Percentiles rank a stretch among this genome's conserved stretches.
Conservation (phyloP, 306 rosid species). For the Casuarina cunninghamiana region DNA sequence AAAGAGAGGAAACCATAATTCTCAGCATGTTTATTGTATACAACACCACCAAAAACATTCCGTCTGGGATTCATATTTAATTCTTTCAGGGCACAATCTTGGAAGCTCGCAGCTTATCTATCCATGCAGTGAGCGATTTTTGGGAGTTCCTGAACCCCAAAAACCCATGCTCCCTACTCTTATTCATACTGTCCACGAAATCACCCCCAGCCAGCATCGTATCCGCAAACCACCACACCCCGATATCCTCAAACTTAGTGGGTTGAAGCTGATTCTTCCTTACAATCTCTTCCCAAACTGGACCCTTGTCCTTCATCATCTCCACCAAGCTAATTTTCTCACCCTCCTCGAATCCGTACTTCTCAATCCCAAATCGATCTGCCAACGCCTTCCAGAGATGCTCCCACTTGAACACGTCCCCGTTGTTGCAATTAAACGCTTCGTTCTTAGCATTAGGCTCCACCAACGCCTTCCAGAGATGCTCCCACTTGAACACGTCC, state of each 20-base stretch:
- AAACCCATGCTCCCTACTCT: conserved; percentile 69
- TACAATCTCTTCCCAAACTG: conserved; percentile 65
- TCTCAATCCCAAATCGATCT: conserved; percentile 64
- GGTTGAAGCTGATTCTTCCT: conserved; percentile 42
- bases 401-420: conserved; percentile 71
- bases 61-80: not conserved
- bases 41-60: not conserved
- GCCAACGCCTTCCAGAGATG: conserved; percentile 67
- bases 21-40: not conserved
- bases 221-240: conserved; percentile 60
- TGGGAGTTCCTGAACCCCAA: conserved; percentile 62
- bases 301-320: conserved; percentile 49
- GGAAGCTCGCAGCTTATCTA: conserved; percentile 46
- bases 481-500: conserved; percentile 66
- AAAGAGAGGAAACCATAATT: too few relatives aligned
- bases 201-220: not conserved
- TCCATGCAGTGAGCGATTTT: conserved; percentile 53
- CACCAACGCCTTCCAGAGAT: conserved; percentile 62
- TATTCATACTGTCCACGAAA: conserved; percentile 49
- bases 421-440: conserved; percentile 58
- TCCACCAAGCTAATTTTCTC: conserved; percentile 36
- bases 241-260: conserved; percentile 49
- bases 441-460: conserved; percentile 67
- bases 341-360: conserved; percentile 55
- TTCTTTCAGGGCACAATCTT: conserved; percentile 58